A percentile compares a stretch with the other conserved stretches of the same genome.
These are phyloP conservation scores for Termitomyces sp. DNA, from an alignment of 768 basidiomycete genomes.

Conservation along the genomic window DNA sequence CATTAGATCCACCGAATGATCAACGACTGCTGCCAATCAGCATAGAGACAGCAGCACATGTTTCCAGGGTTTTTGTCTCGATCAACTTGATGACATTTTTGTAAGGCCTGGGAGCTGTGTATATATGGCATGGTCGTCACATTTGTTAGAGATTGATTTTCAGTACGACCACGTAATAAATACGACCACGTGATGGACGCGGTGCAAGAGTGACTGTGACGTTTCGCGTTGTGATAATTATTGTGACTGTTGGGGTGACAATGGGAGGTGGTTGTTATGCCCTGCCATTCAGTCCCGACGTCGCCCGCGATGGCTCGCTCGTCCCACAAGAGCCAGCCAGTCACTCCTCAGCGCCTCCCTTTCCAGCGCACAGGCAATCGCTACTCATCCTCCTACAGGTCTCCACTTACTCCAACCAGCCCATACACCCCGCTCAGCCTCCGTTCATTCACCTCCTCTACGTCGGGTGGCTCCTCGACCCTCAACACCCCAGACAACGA, in stretches of 20 bases:
- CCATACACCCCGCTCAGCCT: constrained; percentile 70
- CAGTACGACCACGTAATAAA: not conserved
- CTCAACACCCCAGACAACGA: constrained; percentile 57
- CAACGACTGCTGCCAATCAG: not conserved
- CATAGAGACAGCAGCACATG: not conserved
- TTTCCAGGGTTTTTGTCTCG: no score
- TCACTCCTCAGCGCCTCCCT: constrained; percentile 60
- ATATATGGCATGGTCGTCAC: no score
- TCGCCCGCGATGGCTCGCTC: constrained; percentile 40
- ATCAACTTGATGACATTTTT: no score
- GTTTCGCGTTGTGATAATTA: constrained; percentile 7
- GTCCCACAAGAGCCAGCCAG: constrained; percentile 36
- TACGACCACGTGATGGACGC: constrained; percentile 16
- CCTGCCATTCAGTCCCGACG: constrained; percentile 35
- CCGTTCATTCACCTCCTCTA: constrained; percentile 52
- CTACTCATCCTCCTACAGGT: constrained; percentile 39
- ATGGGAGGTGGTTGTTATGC: constrained; percentile 17
- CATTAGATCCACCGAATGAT: not conserved
- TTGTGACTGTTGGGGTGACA: constrained; percentile 9
- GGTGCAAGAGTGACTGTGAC: constrained; percentile 15
- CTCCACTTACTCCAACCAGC: constrained; percentile 59
- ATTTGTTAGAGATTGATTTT: no score
- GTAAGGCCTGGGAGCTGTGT: no score
- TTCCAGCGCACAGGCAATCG: constrained; percentile 35
- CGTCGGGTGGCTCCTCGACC: constrained; percentile 44